phyloP scores from a whole-genome alignment of 768 basidiomycete species.

The Tremella yokohamensis region DNA sequence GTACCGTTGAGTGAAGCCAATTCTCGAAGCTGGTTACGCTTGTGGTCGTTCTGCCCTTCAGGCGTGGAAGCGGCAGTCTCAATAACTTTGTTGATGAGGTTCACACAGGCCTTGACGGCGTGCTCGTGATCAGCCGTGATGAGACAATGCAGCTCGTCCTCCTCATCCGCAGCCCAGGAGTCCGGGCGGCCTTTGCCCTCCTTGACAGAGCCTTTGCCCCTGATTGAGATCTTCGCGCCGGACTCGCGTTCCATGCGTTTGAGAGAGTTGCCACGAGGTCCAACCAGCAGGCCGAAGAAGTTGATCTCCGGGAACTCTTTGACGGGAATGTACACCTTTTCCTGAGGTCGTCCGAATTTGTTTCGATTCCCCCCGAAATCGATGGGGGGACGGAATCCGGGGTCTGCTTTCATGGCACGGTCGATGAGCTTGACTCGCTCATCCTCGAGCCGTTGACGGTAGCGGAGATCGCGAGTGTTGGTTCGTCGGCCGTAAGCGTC shows the following conservation, averaged over 20 bases:
- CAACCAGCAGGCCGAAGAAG: slow-evolving; percentile 96
- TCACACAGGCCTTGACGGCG: slow-evolving; percentile 86
- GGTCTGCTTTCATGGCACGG: slow-evolving; percentile 93
- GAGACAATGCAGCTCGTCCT: slow-evolving; percentile 97
- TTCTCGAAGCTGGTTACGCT: slow-evolving; percentile 96
- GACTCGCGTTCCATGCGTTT: slow-evolving; percentile 99
- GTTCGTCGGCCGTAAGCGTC: slow-evolving; percentile 96
- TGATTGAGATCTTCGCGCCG: slow-evolving; percentile 96
- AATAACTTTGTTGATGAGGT: slow-evolving; percentile 93
- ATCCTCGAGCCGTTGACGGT: slow-evolving; percentile 72
- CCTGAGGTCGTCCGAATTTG: slow-evolving; percentile 77
- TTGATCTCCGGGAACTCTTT: slow-evolving; percentile 99
- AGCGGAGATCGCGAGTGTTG: slow-evolving; percentile 97
- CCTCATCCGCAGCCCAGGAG: slow-evolving; percentile 91
- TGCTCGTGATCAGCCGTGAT: slow-evolving; percentile 88
- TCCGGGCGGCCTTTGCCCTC: slow-evolving; percentile 96
- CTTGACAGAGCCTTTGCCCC: slow-evolving; percentile 97
- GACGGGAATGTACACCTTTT: slow-evolving; percentile 98
- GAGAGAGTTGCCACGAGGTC: slow-evolving; percentile 96
- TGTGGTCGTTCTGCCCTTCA: slow-evolving; percentile 99
- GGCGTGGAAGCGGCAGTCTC: slow-evolving; percentile 98
- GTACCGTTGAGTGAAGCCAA: slow-evolving; percentile 97
- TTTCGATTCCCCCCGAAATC: slow-evolving; percentile 88
- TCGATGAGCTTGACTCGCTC: slow-evolving; percentile 85
- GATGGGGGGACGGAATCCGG: slow-evolving; percentile 96